These are phyloP conservation scores for Aspergillus sojae DNA, from an alignment of 2,329 filamentous ascomycete genomes.

Conservation along the genomic window DNA sequence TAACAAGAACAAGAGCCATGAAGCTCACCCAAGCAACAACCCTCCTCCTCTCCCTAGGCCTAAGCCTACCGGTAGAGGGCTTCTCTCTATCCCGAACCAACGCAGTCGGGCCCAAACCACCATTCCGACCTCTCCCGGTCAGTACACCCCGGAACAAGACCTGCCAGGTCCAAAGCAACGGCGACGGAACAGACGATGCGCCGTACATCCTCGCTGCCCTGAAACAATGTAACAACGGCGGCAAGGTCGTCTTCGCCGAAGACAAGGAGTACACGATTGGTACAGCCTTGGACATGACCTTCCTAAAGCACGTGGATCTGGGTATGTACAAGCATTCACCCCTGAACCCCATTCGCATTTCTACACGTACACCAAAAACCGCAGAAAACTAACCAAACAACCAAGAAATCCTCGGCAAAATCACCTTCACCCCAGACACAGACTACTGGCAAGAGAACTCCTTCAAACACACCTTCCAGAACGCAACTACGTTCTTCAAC, in stretches of 20 bases:
- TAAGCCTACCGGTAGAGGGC: slow-evolving; percentile 21
- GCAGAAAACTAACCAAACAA: slow-evolving; percentile 10
- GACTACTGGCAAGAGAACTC: slow-evolving; percentile 68
- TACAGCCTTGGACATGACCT: slow-evolving; percentile 67
- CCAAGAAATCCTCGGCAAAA: slow-evolving; percentile 59
- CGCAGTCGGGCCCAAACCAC: slow-evolving; percentile 30
- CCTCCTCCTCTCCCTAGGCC: slow-evolving; percentile 27
- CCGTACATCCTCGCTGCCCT: slow-evolving; percentile 57
- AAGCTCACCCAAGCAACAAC: slow-evolving; percentile 28
- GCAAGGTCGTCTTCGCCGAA: slow-evolving; percentile 61
- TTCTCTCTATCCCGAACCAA: slow-evolving; percentile 26
- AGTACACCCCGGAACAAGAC: slow-evolving; percentile 28
- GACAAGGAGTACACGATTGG: slow-evolving; percentile 63
- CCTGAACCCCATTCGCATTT: too few species aligned
- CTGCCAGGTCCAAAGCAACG: slow-evolving; percentile 33
- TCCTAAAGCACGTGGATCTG: slow-evolving; percentile 65
- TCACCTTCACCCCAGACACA: slow-evolving; percentile 67
- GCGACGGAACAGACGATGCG: slow-evolving; percentile 50
- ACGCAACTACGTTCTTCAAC: slow-evolving; percentile 68
- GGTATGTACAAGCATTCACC: slow-evolving; percentile 38
- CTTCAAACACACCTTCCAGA: slow-evolving; percentile 68
- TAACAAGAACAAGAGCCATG: slow-evolving; percentile 18
- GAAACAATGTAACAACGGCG: slow-evolving; percentile 64
- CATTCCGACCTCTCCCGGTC: slow-evolving; percentile 33
- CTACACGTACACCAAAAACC: background rate